Percentiles rank a stretch among this genome's conserved stretches.
These are phyloP conservation scores for Paratinospora sagittata DNA, from an alignment of 164 flowering plant genomes.

Conservation along the genomic window DNA sequence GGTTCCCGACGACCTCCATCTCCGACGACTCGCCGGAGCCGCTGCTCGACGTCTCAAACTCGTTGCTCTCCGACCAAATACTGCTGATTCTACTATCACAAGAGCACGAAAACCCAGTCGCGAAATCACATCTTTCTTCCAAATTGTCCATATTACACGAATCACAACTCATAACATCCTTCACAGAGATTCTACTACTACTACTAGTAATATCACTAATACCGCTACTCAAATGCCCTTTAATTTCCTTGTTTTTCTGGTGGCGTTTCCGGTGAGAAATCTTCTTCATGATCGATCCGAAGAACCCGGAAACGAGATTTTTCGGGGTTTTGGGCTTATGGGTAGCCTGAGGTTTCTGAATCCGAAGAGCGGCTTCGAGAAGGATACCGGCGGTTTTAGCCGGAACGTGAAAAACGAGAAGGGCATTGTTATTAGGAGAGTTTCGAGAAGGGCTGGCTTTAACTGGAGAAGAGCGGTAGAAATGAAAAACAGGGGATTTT, in stretches of 20 bases:
- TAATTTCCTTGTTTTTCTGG: conserved; percentile 14
- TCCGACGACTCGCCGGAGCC: conserved; percentile 24
- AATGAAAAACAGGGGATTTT: conserved; percentile 45
- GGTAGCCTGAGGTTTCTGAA: conserved; percentile 37
- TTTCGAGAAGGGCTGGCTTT: conserved; percentile 36
- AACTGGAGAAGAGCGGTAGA: conserved; percentile 22
- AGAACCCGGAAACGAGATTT: conserved; percentile 37
- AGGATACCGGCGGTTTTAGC: conserved; percentile 57
- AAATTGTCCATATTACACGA: conserved; percentile 18
- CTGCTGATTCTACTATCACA: conserved; percentile 42
- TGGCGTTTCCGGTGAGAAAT: conserved; percentile 31
- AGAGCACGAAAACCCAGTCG: conserved; percentile 29
- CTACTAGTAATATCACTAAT: no score
- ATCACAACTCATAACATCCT: conserved; percentile 31
- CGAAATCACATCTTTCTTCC: conserved; percentile 14
- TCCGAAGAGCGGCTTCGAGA: conserved; percentile 62
- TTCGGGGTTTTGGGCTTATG: conserved; percentile 25
- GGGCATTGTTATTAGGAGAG: conserved; percentile 16
- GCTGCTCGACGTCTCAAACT: conserved; percentile 41
- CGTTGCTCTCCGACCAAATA: conserved; percentile 65
- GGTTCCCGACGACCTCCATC: no score
- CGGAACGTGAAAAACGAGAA: conserved; percentile 51
- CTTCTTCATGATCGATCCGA: conserved; percentile 57
- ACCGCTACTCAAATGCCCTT: conserved; percentile 16
- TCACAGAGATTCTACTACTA: conserved; percentile 14